Percentiles rank a stretch among this genome's conserved stretches.
phyloP scores from a whole-genome alignment of 2,329 filamentous ascomycete genomes.

The Venturia asperata region DNA sequence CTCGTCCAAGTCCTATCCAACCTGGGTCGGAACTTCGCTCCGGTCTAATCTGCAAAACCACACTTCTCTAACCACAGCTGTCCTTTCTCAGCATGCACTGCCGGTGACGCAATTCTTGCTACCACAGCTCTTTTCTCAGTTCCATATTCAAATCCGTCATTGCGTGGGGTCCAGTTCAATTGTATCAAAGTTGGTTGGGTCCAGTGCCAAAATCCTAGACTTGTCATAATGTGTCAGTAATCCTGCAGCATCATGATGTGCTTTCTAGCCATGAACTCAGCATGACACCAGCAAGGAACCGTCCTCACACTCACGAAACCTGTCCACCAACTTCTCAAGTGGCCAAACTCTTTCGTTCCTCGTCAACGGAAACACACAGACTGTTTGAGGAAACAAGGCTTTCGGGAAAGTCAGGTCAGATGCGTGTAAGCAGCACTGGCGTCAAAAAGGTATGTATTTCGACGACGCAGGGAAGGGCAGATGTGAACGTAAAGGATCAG shows the following conservation, averaged over 20 bases:
- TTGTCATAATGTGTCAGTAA: not conserved
- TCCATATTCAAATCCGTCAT: conserved; percentile 2
- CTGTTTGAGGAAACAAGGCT: not conserved
- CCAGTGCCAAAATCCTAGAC: not conserved
- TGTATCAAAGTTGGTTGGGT: not conserved
- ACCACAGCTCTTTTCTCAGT: conserved; percentile 7
- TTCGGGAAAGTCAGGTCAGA: not conserved
- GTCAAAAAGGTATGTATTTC: not conserved
- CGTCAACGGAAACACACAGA: too few species aligned
- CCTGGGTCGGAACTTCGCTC: not conserved
- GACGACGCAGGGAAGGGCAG: not conserved
- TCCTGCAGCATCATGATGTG: not conserved
- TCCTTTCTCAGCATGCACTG: not conserved
- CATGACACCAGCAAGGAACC: not conserved
- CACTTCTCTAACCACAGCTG: not conserved
- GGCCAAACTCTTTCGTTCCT: not conserved
- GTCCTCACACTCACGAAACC: not conserved
- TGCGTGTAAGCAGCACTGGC: not conserved
- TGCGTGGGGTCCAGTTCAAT: not conserved
- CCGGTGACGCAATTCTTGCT: not conserved
- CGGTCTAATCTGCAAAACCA: not conserved
- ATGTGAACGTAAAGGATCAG: not conserved
- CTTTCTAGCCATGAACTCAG: not conserved
- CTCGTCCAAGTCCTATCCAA: conserved; percentile 12
- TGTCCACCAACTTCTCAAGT: not conserved